phyloP scores from a whole-genome alignment of 352 stramenopile species.

The Elongisporangium senticosum region DNA sequence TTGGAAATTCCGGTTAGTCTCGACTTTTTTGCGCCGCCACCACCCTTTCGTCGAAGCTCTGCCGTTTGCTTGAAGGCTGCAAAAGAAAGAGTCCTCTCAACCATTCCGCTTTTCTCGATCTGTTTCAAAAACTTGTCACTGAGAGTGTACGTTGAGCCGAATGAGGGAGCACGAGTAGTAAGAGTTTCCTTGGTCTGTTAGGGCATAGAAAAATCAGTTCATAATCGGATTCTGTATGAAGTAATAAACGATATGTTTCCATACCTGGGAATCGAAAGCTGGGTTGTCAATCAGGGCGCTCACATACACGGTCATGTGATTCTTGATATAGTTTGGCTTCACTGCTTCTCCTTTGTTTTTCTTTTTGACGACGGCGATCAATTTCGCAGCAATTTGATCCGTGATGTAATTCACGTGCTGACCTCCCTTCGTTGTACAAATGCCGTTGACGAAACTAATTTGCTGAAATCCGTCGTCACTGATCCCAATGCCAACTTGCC shows the following conservation, averaged over 20 bases:
- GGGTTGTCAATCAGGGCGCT: conserved; percentile 97
- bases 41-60: conserved; percentile 87
- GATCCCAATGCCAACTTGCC: conserved; percentile 91
- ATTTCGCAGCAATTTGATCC: conserved; percentile 85
- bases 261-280: conserved; percentile 94
- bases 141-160: conserved; percentile 84
- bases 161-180: conserved; percentile 80
- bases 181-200: conserved; percentile 95
- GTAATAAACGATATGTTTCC: neutral
- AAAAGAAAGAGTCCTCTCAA: conserved; percentile 89
- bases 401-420: conserved; percentile 94
- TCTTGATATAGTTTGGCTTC: conserved; percentile 93
- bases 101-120: conserved; percentile 86
- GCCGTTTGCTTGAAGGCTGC: conserved; percentile 90
- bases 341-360: conserved; percentile 92
- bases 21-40: conserved; percentile 70
- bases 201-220: neutral
- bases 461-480: conserved; percentile 94
- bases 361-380: conserved; percentile 91
- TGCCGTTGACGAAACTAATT: conserved; percentile 98
- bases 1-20: conserved; percentile 92
- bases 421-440: conserved; percentile 94
- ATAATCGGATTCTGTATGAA: neutral
- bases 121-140: conserved; percentile 87
- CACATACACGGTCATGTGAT: conserved; percentile 95